A percentile compares a stretch with the other conserved stretches of the same genome.
Conservation (phyloP, 495 filamentous ascomycete genomes). For the Penicillium robsamsonii region DNA sequence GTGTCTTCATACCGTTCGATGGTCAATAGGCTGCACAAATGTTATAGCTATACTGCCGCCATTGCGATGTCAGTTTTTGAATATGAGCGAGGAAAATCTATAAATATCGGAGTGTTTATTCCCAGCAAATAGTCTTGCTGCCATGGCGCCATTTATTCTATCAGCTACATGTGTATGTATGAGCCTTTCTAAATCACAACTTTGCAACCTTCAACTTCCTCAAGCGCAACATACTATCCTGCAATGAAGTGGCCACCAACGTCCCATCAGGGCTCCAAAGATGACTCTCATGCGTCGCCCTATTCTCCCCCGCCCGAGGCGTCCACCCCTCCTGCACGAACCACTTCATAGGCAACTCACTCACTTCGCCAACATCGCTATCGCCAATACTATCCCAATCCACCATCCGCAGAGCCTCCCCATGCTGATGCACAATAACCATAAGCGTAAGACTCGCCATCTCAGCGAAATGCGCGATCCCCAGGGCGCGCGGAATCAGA, state of each 20-base stretch:
- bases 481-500: slow-evolving; percentile 59
- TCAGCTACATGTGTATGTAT: not conserved
- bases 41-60: not conserved
- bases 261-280: slow-evolving; percentile 61
- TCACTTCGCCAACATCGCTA: slow-evolving; percentile 12
- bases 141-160: not conserved
- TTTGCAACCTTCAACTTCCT: slow-evolving; percentile 22
- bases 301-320: slow-evolving; percentile 52
- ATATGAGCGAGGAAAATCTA: not conserved
- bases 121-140: not conserved
- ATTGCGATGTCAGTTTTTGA: not conserved
- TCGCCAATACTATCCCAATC: slow-evolving; percentile 24
- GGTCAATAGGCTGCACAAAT: not conserved
- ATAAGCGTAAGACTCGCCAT: slow-evolving; percentile 62
- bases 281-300: slow-evolving; percentile 60
- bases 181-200: slow-evolving; percentile 19
- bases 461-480: slow-evolving; percentile 49
- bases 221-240: slow-evolving; percentile 55
- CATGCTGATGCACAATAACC: slow-evolving; percentile 57
- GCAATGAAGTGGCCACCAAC: slow-evolving; percentile 62
- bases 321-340: slow-evolving; percentile 67
- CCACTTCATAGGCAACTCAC: slow-evolving; percentile 51
- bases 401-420: slow-evolving; percentile 41
- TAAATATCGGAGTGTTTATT: not conserved
- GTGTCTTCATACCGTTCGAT: not conserved